Evolutionary conservation across 2,329 filamentous ascomycete genomes (phyloP).

Genomic region (Aspergillus udagawae): DNA sequence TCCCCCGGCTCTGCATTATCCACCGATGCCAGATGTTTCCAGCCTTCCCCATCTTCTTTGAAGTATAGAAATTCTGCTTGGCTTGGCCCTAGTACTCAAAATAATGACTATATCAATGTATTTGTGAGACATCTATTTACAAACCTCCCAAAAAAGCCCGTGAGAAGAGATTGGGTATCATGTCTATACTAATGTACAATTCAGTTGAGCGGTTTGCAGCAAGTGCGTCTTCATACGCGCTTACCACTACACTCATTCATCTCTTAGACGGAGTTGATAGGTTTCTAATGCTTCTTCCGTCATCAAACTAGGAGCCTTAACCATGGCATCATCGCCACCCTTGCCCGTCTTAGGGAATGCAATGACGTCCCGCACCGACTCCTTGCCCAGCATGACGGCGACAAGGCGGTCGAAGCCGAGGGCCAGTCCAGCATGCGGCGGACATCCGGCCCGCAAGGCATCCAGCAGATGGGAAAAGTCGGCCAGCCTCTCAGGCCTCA

Average conservation of each 20-base stretch:
- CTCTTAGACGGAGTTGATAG: conserved; percentile 52
- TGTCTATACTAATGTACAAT: conserved; percentile 6
- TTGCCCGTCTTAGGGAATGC: conserved; percentile 93
- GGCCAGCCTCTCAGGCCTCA: conserved; percentile 65
- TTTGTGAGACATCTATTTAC: neutral
- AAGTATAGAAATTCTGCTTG: too few species aligned
- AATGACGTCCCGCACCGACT: conserved; percentile 87
- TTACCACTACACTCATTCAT: conserved; percentile 5
- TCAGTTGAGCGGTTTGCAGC: neutral
- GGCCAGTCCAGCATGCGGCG: conserved; percentile 90
- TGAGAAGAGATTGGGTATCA: conserved; percentile 14
- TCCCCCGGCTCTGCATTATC: too few species aligned
- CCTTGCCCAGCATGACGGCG: conserved; percentile 70
- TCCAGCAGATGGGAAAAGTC: conserved; percentile 84
- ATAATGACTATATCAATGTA: neutral
- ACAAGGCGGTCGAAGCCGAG: conserved; percentile 86
- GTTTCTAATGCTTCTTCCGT: conserved; percentile 56
- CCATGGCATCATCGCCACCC: conserved; percentile 80
- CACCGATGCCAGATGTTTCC: too few species aligned
- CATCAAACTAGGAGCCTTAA: conserved; percentile 69
- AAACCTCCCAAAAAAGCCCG: neutral
- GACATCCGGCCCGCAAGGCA: conserved; percentile 79
- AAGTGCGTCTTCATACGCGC: neutral
- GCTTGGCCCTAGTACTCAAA: too few species aligned
- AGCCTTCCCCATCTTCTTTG: too few species aligned